These are phyloP conservation scores for Penicillium cosmopolitanum DNA, from an alignment of 495 filamentous ascomycete species.

Conservation along the genomic window DNA sequence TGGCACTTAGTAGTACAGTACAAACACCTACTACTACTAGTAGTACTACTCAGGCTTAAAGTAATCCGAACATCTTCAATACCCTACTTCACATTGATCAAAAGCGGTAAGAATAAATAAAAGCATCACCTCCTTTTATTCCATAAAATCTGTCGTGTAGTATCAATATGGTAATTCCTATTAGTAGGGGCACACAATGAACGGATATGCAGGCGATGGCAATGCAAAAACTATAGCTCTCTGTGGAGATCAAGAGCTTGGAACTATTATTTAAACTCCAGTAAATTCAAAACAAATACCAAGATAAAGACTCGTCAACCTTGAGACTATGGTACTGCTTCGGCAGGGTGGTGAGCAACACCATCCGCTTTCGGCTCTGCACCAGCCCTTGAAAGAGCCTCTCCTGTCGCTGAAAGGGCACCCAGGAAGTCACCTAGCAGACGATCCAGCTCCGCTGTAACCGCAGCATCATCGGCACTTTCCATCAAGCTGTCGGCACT, in stretches of 20 bases:
- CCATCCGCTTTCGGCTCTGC: slow-evolving; percentile 10
- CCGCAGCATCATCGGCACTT: slow-evolving; percentile 34
- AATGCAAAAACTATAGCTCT: no score
- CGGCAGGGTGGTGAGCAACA: slow-evolving; percentile 2
- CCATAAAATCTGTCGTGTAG: no score
- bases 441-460: slow-evolving; percentile 43
- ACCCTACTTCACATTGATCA: no score
- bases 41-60: no score
- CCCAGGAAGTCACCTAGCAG: slow-evolving; percentile 44
- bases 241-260: neutral
- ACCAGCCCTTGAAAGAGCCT: slow-evolving; percentile 33
- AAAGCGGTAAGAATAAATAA: no score
- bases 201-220: no score
- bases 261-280: neutral
- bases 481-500: slow-evolving; percentile 39
- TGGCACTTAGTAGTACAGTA: no score
- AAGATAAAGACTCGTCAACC: neutral
- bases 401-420: slow-evolving; percentile 39
- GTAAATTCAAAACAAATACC: neutral
- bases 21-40: no score
- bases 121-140: no score
- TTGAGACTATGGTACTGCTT: neutral
- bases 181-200: no score
- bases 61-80: no score
- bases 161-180: no score